Percentiles rank a stretch among this genome's conserved stretches.
These are phyloP conservation scores for Pythium chondricola DNA, from an alignment of 352 stramenopile species.

Conservation along the genomic window DNA sequence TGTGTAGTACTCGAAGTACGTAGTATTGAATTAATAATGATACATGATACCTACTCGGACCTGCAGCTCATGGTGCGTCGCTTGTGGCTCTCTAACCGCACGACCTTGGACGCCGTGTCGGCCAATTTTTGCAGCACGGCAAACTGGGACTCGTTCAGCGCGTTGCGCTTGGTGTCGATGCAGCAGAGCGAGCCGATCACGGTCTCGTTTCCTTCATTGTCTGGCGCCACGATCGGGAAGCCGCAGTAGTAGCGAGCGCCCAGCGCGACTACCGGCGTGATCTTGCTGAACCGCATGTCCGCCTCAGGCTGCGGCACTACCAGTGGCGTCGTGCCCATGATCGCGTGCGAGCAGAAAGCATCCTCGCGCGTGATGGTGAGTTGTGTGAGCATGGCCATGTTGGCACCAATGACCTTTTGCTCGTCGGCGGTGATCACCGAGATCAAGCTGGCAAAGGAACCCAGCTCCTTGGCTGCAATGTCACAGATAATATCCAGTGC, in stretches of 20 bases:
- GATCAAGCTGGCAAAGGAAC: slow-evolving; percentile 30
- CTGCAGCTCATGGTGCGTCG: not conserved
- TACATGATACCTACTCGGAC: too few relatives aligned
- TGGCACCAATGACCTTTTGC: slow-evolving; percentile 37
- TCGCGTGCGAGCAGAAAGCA: slow-evolving; percentile 52
- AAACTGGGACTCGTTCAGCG: slow-evolving; percentile 20
- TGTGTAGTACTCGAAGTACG: too few relatives aligned
- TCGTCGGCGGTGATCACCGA: slow-evolving; percentile 51
- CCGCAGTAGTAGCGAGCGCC: slow-evolving; percentile 65
- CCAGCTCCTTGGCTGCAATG: slow-evolving; percentile 34
- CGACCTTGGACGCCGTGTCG: slow-evolving; percentile 38
- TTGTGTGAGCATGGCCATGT: slow-evolving; percentile 25
- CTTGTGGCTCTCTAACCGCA: slow-evolving; percentile 18
- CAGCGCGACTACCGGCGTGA: slow-evolving; percentile 18
- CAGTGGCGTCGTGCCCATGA: slow-evolving; percentile 48
- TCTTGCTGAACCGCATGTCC: slow-evolving; percentile 49
- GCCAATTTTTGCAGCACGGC: slow-evolving; percentile 17
- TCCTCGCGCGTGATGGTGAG: slow-evolving; percentile 35
- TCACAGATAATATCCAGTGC: slow-evolving; percentile 65
- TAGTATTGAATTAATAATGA: too few relatives aligned
- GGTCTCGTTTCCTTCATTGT: not conserved
- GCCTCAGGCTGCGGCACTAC: slow-evolving; percentile 45
- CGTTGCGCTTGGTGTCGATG: slow-evolving; percentile 13
- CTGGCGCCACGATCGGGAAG: slow-evolving; percentile 34
- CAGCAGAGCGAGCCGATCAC: slow-evolving; percentile 56